A percentile compares a stretch with the other conserved stretches of the same genome.
Conservation (phyloP, 78 protist species). For the Cavenderia fasciculata region DNA sequence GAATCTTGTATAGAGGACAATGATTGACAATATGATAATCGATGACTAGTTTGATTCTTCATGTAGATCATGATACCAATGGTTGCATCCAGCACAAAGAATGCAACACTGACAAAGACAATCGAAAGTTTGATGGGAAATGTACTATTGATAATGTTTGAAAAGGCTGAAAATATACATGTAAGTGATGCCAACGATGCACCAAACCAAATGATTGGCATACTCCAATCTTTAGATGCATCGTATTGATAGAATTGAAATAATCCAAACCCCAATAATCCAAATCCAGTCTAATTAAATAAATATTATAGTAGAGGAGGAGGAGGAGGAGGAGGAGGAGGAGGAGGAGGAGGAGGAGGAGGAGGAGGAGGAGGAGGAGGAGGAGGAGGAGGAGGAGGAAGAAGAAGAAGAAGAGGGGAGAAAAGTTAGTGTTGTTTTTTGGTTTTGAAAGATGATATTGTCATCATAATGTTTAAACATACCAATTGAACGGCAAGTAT, state of each 20-base stretch:
- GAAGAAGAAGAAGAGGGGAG: too few relatives aligned
- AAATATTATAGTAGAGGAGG: neutral
- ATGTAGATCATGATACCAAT: neutral
- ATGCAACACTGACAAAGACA: neutral
- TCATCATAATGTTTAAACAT: neutral
- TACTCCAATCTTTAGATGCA: neutral
- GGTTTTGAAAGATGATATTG: neutral
- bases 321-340: too few relatives aligned
- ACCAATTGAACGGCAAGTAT: too few relatives aligned
- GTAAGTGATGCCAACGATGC: neutral
- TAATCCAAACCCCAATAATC: neutral
- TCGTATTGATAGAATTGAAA: neutral
- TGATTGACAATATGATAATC: neutral
- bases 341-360: too few relatives aligned
- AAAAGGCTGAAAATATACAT: neutral
- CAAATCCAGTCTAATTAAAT: neutral
- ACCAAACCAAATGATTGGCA: slow-evolving; percentile 5
- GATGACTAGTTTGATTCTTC: too few relatives aligned
- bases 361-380: too few relatives aligned
- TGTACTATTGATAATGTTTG: slow-evolving; percentile 11
- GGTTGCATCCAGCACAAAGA: neutral
- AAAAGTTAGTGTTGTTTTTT: neutral
- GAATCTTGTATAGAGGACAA: neutral
- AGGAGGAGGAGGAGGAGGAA: too few relatives aligned
- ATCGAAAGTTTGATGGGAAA: neutral